phyloP scores from a whole-genome alignment of 495 filamentous ascomycete genomes.

The Penicillium steckii region DNA sequence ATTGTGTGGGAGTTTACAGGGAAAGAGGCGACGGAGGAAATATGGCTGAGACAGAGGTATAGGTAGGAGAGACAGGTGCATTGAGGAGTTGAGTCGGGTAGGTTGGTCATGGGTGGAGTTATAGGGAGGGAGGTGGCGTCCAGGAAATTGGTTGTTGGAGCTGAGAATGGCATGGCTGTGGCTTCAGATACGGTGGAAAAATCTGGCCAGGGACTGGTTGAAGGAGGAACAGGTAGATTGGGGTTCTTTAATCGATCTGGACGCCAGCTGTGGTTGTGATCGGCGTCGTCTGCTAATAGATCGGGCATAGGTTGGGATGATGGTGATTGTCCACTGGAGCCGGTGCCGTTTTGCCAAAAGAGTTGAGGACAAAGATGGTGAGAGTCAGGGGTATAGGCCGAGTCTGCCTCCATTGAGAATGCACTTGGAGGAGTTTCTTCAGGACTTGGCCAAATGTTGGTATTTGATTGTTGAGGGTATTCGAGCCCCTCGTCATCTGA shows the following conservation, averaged over 20 bases:
- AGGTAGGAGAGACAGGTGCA: constrained; percentile 47
- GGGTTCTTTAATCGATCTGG: constrained; percentile 24
- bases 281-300: constrained; percentile 22
- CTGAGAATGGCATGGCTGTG: constrained; percentile 31
- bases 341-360: constrained; percentile 17
- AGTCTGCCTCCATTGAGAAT: constrained; percentile 4
- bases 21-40: constrained; percentile 42
- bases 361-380: constrained; percentile 28
- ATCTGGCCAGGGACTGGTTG: constrained; percentile 44
- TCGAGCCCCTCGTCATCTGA: constrained; percentile 30
- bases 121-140: constrained; percentile 25
- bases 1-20: constrained; percentile 49
- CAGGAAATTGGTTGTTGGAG: constrained; percentile 25
- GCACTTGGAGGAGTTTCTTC: constrained; percentile 19
- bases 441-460: constrained; percentile 26
- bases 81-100: constrained; percentile 23
- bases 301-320: constrained; percentile 14
- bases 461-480: constrained; percentile 10
- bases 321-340: constrained; percentile 1
- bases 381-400: constrained; percentile 11
- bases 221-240: constrained; percentile 27
- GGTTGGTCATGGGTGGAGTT: constrained; percentile 22
- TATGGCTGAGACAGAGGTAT: constrained; percentile 46
- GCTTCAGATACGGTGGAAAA: constrained; percentile 42
- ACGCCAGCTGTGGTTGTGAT: constrained; percentile 30